phyloP scores from a whole-genome alignment of 202 grass and related monocot genomes.

The Panicum hallii region DNA sequence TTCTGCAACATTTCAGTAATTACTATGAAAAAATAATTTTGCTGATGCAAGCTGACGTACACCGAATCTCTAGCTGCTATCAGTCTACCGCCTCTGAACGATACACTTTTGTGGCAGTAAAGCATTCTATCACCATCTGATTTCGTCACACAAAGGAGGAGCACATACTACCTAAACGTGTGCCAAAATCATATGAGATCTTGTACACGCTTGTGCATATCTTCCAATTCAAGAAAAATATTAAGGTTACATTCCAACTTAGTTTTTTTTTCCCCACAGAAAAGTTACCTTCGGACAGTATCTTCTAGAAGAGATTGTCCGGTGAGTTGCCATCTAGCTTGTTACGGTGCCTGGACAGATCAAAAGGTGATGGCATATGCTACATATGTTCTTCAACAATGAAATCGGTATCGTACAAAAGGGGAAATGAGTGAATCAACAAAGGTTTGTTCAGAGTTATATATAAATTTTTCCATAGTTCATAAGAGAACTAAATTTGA shows the following conservation, averaged over 20 bases:
- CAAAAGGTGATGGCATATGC: background rate
- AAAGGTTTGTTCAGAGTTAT: background rate
- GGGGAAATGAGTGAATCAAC: background rate
- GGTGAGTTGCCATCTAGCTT: background rate
- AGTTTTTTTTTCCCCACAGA: background rate
- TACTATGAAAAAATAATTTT: too few species aligned
- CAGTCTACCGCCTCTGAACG: background rate
- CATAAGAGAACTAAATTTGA: too few species aligned
- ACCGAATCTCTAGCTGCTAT: background rate
- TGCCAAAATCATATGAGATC: background rate
- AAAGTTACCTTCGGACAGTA: background rate
- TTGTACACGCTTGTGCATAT: background rate
- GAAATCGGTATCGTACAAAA: background rate
- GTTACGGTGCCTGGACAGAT: background rate
- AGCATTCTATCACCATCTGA: background rate
- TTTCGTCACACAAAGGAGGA: background rate
- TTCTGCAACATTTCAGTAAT: too few species aligned
- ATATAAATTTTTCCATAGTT: background rate
- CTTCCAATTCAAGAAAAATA: background rate
- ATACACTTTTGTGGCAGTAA: background rate
- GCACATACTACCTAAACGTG: background rate
- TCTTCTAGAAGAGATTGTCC: background rate
- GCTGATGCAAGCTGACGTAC: constrained; percentile 4
- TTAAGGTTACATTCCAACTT: background rate
- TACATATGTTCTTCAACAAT: background rate